Conservation (phyloP, 495 filamentous ascomycete species). For the Annulohypoxylon nitens region DNA sequence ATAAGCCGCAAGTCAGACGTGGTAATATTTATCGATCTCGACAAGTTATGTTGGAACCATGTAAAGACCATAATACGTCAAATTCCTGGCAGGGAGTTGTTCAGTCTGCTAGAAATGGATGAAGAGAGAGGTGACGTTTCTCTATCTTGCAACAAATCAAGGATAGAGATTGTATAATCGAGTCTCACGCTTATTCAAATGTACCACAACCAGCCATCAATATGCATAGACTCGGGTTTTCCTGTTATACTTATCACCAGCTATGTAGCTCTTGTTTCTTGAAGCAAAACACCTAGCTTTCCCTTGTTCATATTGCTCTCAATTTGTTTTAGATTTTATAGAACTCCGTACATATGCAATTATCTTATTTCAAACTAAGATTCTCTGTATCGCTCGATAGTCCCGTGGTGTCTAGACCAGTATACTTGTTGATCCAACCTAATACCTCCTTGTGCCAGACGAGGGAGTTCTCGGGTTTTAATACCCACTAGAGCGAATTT, state of each 20-base stretch:
- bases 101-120: slow-evolving; percentile 23
- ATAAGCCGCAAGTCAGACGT: slow-evolving; percentile 25
- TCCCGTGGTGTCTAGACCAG: slow-evolving; percentile 63
- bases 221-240: not conserved
- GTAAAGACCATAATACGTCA: slow-evolving; percentile 37
- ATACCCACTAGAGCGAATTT: slow-evolving; percentile 76
- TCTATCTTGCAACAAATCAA: not conserved
- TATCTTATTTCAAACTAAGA: slow-evolving; percentile 22
- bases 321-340: not conserved
- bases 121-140: slow-evolving; percentile 7
- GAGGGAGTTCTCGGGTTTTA: slow-evolving; percentile 91
- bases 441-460: slow-evolving; percentile 92
- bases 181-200: not conserved
- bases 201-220: not conserved
- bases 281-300: not conserved
- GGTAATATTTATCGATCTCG: slow-evolving; percentile 25
- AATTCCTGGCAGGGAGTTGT: slow-evolving; percentile 33
- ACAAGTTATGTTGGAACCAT: slow-evolving; percentile 32
- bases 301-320: not conserved
- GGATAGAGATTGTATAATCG: not conserved
- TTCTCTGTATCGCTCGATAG: slow-evolving; percentile 33
- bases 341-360: not conserved
- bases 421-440: slow-evolving; percentile 88
- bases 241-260: not conserved
- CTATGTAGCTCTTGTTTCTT: not conserved